Conservation (phyloP, 176 grass and related monocot species). For the Phoenix dactylifera region DNA sequence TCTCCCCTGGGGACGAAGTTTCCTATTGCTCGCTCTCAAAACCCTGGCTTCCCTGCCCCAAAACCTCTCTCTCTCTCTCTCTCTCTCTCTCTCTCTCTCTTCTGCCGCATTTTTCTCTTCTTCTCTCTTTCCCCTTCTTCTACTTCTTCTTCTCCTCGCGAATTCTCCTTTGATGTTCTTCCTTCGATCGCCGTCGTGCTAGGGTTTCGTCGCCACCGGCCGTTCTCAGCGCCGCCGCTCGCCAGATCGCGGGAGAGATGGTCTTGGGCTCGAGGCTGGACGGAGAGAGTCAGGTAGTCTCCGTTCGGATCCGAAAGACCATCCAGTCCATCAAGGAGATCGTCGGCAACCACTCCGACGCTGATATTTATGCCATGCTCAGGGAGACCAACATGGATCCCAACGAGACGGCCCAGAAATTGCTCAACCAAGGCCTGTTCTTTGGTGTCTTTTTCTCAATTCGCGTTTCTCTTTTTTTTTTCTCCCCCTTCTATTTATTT, state of each 20-base stretch:
- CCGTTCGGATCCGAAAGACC: constrained; percentile 33
- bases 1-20: too few relatives aligned
- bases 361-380: constrained; percentile 56
- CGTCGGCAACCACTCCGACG: constrained; percentile 78
- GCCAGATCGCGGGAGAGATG: background rate
- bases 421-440: constrained; percentile 67
- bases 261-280: background rate
- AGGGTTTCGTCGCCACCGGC: constrained; percentile 10
- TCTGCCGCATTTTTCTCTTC: too few relatives aligned
- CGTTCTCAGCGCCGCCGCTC: constrained; percentile 18
- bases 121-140: background rate
- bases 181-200: background rate
- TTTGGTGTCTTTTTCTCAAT: too few relatives aligned
- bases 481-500: too few relatives aligned
- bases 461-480: too few relatives aligned
- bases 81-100: too few relatives aligned
- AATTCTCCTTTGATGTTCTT: background rate
- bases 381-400: constrained; percentile 92
- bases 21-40: too few relatives aligned
- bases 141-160: too few relatives aligned
- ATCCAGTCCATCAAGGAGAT: constrained; percentile 70
- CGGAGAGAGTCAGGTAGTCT: constrained; percentile 2
- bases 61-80: too few relatives aligned
- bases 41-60: too few relatives aligned
- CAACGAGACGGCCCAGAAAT: constrained; percentile 80